These are phyloP conservation scores for Fusarium citri DNA, from an alignment of 2,329 filamentous ascomycete species.

Conservation along the genomic window DNA sequence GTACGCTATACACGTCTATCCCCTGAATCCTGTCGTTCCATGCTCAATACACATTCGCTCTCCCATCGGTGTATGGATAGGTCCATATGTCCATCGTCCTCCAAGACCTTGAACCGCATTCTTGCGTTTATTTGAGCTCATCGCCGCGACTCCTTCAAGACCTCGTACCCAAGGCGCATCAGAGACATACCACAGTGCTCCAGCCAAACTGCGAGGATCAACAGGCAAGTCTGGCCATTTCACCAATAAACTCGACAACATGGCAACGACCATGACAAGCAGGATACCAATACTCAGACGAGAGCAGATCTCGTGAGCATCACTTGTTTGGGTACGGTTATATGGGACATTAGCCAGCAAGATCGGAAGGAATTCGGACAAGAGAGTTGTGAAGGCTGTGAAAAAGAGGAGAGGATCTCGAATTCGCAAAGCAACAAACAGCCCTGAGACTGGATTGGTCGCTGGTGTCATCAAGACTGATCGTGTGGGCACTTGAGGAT, in stretches of 20 bases:
- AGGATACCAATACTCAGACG: conserved; percentile 55
- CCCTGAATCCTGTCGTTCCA: conserved; percentile 27
- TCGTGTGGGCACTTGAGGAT: conserved; percentile 48
- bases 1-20: neutral
- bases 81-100: conserved; percentile 36
- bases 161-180: conserved; percentile 35
- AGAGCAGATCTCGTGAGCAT: conserved; percentile 55
- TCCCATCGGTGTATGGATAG: conserved; percentile 27
- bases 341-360: conserved; percentile 62
- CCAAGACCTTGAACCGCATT: conserved; percentile 27
- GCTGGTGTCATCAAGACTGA: conserved; percentile 57
- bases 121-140: conserved; percentile 27
- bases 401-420: conserved; percentile 55
- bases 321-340: conserved; percentile 54
- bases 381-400: conserved; percentile 56
- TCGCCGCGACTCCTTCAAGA: conserved; percentile 32
- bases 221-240: conserved; percentile 58
- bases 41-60: conserved; percentile 38
- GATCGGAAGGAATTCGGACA: conserved; percentile 61
- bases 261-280: conserved; percentile 55
- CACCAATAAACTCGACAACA: conserved; percentile 55
- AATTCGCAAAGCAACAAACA: conserved; percentile 45
- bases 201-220: conserved; percentile 59
- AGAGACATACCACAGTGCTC: conserved; percentile 56
- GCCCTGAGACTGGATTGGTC: conserved; percentile 59